These are phyloP conservation scores for Pleurozium schreberi DNA, from an alignment of 225 moss, liverwort and hornwort genomes.

Conservation along the genomic window DNA sequence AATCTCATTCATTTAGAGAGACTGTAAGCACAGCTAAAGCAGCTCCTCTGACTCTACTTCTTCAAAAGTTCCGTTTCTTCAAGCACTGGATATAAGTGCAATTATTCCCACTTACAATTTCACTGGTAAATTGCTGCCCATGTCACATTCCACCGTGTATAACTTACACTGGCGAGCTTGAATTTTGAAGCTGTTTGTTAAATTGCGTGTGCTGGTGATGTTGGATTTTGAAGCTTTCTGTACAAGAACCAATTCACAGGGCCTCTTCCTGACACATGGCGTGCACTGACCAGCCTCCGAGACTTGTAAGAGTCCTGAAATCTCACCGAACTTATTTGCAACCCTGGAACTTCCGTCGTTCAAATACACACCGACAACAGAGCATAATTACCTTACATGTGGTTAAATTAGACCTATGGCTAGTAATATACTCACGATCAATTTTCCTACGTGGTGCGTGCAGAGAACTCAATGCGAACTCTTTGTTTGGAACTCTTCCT, in stretches of 20 bases:
- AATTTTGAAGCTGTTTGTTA: background rate
- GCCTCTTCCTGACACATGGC: background rate
- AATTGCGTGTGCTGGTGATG: background rate
- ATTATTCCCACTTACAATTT: no score
- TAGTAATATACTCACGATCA: background rate
- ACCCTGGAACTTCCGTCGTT: background rate
- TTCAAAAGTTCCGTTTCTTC: no score
- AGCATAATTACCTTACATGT: background rate
- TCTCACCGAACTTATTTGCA: background rate
- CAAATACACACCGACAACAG: background rate
- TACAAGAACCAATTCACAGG: background rate
- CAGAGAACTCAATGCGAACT: background rate
- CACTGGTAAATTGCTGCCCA: no score
- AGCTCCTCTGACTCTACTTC: no score
- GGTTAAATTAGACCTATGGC: background rate
- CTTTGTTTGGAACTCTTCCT: background rate
- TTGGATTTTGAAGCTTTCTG: background rate
- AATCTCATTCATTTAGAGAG: background rate
- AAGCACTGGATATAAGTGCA: no score
- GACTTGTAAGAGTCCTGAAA: background rate
- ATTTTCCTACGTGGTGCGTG: background rate
- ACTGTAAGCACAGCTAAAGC: background rate
- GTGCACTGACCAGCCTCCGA: background rate
- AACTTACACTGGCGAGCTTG: background rate
- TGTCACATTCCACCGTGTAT: background rate